Percentiles rank a stretch among this genome's conserved stretches.
These are phyloP conservation scores for Calonectria montana DNA, from an alignment of 2,329 filamentous ascomycete species.

Conservation along the genomic window DNA sequence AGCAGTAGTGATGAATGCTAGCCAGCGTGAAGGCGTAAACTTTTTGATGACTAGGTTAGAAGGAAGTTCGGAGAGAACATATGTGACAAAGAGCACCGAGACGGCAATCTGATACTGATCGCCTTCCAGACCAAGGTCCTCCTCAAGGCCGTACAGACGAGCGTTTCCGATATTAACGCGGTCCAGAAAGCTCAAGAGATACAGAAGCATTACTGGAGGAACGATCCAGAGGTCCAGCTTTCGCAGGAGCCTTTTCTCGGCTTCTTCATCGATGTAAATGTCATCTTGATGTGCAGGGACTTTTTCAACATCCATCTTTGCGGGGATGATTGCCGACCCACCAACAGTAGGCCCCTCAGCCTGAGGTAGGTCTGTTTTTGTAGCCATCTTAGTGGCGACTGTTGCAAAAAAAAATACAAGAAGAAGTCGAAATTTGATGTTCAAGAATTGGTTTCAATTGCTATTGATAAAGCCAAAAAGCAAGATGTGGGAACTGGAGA, in stretches of 20 bases:
- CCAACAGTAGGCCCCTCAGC: not conserved
- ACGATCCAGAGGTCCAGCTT: constrained; percentile 73
- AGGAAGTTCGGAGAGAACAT: constrained; percentile 54
- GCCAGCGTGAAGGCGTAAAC: constrained; percentile 49
- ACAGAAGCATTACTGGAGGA: constrained; percentile 71
- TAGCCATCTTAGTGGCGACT: constrained; percentile 26
- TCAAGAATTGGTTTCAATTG: not conserved
- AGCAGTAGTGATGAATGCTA: constrained; percentile 35
- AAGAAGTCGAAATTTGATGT: not conserved
- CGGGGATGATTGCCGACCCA: not conserved
- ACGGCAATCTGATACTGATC: constrained; percentile 65
- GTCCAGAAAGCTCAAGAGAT: constrained; percentile 54
- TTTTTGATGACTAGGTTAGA: constrained; percentile 55
- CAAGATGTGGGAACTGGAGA: not conserved
- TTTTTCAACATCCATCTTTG: constrained; percentile 36
- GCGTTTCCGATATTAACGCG: constrained; percentile 66
- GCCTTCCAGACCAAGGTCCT: constrained; percentile 67
- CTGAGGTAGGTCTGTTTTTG: constrained; percentile 18
- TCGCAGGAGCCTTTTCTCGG: constrained; percentile 55
- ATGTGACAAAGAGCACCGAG: constrained; percentile 49
- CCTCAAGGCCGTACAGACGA: constrained; percentile 70
- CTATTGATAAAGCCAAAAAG: not conserved
- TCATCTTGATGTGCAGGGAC: constrained; percentile 29
- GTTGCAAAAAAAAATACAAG: not conserved
- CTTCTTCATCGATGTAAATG: constrained; percentile 44